Base-by-base conservation (phyloP, 352 stramenopile genomes). In the Globisporangium cystogenes region DNA sequence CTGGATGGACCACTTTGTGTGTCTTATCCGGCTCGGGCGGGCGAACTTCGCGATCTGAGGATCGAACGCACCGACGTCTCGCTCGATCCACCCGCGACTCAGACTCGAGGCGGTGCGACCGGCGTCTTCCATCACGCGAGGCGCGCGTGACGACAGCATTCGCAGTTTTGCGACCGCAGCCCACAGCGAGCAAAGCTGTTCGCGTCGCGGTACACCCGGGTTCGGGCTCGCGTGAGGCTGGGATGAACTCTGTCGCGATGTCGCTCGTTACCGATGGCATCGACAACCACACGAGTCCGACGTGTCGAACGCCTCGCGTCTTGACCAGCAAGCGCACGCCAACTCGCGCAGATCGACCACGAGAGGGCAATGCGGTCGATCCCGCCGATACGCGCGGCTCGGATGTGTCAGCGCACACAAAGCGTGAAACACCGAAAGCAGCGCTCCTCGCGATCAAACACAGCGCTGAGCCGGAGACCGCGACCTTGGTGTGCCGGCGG, bases 301-400 rank as follows among this genome's bases (percentile, higher is more conserved):
- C 41, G 6, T 23, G 41, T 27, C 45, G 44, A 29, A 21, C 36
- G 11, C 39, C 53, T 23, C 62, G 43, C 26, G 48, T 71, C 14
- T 29, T 68, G 21, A 55, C 31, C 21, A 59, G 50, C 44, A 60
- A 54, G 39, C 21, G 26, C 12, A 44, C 41, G 14, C 26, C 51
- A 15, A 50, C 27, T 40, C 16, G 45, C 18, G 26, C 15, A 26
- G 21, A 26, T 37, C 37, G 10, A 16, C 40, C n/a, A 26, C 40
- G 14, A 18, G 12, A 39, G 4, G 33, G 18, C 11, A 39, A 18
- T 7, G 21, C 40, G 14, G 8, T n/a, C 21, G 7, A 46, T 31
- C 12, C n/a, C 12, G 24, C 20, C 40, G 18, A 26, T 7, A 27
- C 21, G 20, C n/a, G 20, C 8, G 37, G 33, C 6, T 29, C 41